Conservation (phyloP, 805 yeast species). For the Tetrapisispora pingtungensis region DNA sequence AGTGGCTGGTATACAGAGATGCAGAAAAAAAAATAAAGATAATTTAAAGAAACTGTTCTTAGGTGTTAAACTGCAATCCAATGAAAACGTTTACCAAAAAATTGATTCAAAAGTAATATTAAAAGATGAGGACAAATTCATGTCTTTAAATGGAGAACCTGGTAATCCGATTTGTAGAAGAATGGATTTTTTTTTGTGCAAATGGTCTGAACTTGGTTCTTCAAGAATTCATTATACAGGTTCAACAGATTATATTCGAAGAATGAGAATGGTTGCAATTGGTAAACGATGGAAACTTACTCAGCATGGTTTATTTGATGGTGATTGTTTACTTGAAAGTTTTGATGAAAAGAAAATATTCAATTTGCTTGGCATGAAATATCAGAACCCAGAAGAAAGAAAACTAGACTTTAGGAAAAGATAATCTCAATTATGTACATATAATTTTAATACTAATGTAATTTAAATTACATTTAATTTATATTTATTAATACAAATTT, state of each 20-base stretch:
- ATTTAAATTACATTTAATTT: too few relatives aligned
- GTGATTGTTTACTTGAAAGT: conserved; percentile 16
- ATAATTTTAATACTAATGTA: too few relatives aligned
- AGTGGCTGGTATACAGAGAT: conserved; percentile 4
- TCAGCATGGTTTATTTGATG: conserved; percentile 26
- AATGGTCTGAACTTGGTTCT: conserved; percentile 27
- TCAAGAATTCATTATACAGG: conserved; percentile 27
- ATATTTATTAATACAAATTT: too few relatives aligned
- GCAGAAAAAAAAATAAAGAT: too few relatives aligned
- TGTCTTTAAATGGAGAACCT: conserved; percentile 14
- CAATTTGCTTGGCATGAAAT: conserved; percentile 15
- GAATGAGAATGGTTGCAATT: conserved; percentile 20
- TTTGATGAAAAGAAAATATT: conserved; percentile 21
- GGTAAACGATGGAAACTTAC: conserved; percentile 21
- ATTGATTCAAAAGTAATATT: conserved; percentile 1
- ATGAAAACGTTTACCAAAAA: neutral
- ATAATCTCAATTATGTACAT: too few relatives aligned
- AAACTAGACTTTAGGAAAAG: too few relatives aligned
- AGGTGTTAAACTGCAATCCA: conserved; percentile 13
- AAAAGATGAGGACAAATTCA: conserved; percentile 11
- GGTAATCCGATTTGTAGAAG: conserved; percentile 18
- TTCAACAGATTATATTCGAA: conserved; percentile 25
- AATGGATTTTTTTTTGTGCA: conserved; percentile 24
- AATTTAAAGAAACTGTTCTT: conserved; percentile 11
- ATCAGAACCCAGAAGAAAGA: conserved; percentile 4